phyloP scores from a whole-genome alignment of 495 filamentous ascomycete genomes.

The Cladorrhinum samala region DNA sequence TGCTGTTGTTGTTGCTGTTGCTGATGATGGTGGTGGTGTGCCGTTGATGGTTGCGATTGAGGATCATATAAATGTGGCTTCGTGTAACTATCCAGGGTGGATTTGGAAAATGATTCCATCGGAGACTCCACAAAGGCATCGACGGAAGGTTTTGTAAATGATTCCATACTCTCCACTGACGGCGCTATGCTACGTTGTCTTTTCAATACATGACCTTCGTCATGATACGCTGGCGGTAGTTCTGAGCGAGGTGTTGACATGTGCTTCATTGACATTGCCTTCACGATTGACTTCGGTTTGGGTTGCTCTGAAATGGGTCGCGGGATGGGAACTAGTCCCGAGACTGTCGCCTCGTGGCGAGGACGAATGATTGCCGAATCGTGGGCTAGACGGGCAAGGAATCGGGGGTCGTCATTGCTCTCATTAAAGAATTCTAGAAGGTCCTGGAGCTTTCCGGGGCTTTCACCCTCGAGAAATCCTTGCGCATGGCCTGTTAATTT shows the following conservation, averaged over 20 bases:
- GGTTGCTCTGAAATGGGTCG: conserved; percentile 22
- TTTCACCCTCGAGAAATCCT: conserved; percentile 43
- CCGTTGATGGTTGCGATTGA: not conserved
- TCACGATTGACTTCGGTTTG: conserved; percentile 10
- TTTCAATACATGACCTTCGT: conserved; percentile 3
- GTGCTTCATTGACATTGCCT: conserved; percentile 15
- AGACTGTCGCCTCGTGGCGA: conserved; percentile 13
- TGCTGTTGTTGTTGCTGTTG: conserved; percentile 2
- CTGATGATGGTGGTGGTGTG: not conserved
- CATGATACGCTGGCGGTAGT: conserved; percentile 2
- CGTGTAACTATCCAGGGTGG: too few relatives aligned
- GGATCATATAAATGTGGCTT: not conserved
- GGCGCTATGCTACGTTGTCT: conserved; percentile 18
- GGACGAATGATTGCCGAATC: conserved; percentile 36
- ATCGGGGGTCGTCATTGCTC: conserved; percentile 33
- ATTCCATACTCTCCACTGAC: not conserved
- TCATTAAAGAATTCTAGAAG: conserved; percentile 45
- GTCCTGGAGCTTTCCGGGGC: conserved; percentile 43
- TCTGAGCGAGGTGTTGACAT: conserved; percentile 18
- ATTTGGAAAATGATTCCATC: not conserved
- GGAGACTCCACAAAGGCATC: too few relatives aligned
- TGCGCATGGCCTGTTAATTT: conserved; percentile 41
- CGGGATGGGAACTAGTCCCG: conserved; percentile 5
- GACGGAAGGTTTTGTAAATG: too few relatives aligned
- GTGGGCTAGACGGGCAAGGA: conserved; percentile 37